Base-by-base conservation (phyloP, 345 rosid species). In the Streptanthus diversifolius region DNA sequence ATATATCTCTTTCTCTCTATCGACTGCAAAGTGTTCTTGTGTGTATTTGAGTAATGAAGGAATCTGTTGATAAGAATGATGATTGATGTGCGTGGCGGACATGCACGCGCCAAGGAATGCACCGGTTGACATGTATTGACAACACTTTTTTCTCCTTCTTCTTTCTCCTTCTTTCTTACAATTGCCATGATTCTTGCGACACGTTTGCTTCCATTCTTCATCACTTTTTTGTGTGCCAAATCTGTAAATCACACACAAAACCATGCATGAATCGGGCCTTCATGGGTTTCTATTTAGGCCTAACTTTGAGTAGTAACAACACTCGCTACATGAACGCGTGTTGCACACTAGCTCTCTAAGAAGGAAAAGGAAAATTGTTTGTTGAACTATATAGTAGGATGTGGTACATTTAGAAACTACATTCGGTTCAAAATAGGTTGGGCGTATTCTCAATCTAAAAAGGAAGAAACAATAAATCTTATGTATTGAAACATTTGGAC, bases 51-150 rank as follows among this genome's bases (percentile, higher is more conserved):
- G 70, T 40, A 12, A 60, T 53, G 17, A 8, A 59, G 18, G n/a
- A 10, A 36, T 5, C 59, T 44, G 63, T n/a, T 41, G 10, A 18
- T 61, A 68, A 35, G 37, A 40, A 61, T 37, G 60, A 63, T 19
- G 35, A 63, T 10, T 11, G 75, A 45, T 47, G 66, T 76, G 75
- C 71, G 80, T 76, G 80, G 75, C 80, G 58, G 4, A 45, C 80
- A 76, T 76, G 80, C 80, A 70, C 45, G 71, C 54, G 75, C 60
- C 61, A 14, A 70, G 0, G 60, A 19, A 47, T 3, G 18, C 75
- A 44, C 13, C 17, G 53, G 12, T 35, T 75, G 80, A 76, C 75
- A 76, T 76, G n/a, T n/a, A 19, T 59, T 59, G 44, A 21, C 64
- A 8, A 19, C 30, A 22, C 74, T 47, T 22, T 64, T 21, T 41